These are phyloP conservation scores for Fusarium pseudograminearum DNA, from an alignment of 2,329 filamentous ascomycete species.

Conservation along the genomic window DNA sequence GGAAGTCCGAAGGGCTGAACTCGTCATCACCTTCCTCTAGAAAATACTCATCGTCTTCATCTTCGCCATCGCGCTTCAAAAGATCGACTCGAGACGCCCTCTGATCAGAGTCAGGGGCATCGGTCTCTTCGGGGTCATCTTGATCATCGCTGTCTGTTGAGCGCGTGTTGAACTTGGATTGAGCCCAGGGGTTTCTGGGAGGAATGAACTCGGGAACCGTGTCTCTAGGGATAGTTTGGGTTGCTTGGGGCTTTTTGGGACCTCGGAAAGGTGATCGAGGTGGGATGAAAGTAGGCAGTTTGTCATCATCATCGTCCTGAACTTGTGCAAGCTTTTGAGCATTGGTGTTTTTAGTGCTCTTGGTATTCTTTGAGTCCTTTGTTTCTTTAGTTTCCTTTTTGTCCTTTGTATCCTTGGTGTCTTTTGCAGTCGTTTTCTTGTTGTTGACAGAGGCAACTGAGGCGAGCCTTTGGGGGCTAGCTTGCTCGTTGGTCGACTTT, in stretches of 20 bases:
- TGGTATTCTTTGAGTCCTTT: background rate
- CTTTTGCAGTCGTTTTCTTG: conserved; percentile 19
- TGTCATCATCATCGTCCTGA: background rate
- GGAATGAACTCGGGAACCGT: conserved; percentile 19
- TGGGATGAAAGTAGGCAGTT: conserved; percentile 21
- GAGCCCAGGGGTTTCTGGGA: conserved; percentile 21
- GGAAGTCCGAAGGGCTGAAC: conserved; percentile 16
- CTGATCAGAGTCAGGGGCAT: conserved; percentile 8
- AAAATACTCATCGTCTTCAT: conserved; percentile 9
- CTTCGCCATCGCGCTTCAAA: conserved; percentile 13
- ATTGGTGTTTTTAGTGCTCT: background rate
- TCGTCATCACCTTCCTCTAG: conserved; percentile 24
- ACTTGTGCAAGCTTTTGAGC: background rate
- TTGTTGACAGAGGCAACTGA: conserved; percentile 21
- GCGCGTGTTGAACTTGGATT: conserved; percentile 21
- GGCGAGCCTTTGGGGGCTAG: background rate
- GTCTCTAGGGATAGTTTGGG: conserved; percentile 16
- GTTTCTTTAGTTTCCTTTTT: background rate
- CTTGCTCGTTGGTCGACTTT: conserved; percentile 7
- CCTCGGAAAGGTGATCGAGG: conserved; percentile 29
- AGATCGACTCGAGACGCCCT: conserved; percentile 7
- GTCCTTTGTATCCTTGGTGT: background rate
- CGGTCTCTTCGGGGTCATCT: conserved; percentile 8
- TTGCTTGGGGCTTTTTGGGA: conserved; percentile 12
- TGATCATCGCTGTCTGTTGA: conserved; percentile 1